Percentiles rank a stretch among this genome's conserved stretches.
phyloP scores from a whole-genome alignment of 495 filamentous ascomycete genomes.

The Podospora australis region DNA sequence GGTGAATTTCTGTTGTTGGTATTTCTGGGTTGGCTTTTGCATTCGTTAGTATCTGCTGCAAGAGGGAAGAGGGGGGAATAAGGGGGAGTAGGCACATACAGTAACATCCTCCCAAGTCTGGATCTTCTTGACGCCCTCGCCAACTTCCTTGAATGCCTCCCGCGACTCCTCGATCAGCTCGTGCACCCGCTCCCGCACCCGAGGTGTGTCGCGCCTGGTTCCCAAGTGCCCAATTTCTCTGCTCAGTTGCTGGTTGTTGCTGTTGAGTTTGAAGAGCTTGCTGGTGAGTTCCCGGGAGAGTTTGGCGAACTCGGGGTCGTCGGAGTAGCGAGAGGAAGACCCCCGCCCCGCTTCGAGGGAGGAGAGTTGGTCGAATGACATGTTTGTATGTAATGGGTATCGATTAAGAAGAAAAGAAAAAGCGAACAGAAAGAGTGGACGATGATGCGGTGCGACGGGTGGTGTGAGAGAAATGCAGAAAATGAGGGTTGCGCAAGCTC shows the following conservation, averaged over 20 bases:
- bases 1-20: slow-evolving; percentile 89
- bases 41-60: not conserved
- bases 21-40: slow-evolving; percentile 70
- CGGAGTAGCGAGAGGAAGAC: slow-evolving; percentile 78
- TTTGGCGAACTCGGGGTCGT: slow-evolving; percentile 87
- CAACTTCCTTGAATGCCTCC: slow-evolving; percentile 82
- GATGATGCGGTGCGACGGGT: not conserved
- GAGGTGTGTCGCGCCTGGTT: slow-evolving; percentile 82
- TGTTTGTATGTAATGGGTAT: slow-evolving; percentile 24
- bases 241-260: slow-evolving; percentile 73
- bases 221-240: slow-evolving; percentile 79
- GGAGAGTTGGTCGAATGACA: slow-evolving; percentile 88
- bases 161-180: slow-evolving; percentile 78
- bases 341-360: slow-evolving; percentile 64
- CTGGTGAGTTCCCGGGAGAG: slow-evolving; percentile 76
- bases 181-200: slow-evolving; percentile 84
- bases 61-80: not conserved
- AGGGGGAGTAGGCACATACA: slow-evolving; percentile 46
- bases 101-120: slow-evolving; percentile 87
- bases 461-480: not conserved
- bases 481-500: not conserved
- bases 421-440: not conserved
- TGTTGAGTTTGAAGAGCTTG: slow-evolving; percentile 79
- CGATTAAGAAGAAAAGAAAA: not conserved
- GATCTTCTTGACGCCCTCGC: slow-evolving; percentile 87